phyloP scores from a whole-genome alignment of 257 asterid species.

The Salvia hispanica region DNA sequence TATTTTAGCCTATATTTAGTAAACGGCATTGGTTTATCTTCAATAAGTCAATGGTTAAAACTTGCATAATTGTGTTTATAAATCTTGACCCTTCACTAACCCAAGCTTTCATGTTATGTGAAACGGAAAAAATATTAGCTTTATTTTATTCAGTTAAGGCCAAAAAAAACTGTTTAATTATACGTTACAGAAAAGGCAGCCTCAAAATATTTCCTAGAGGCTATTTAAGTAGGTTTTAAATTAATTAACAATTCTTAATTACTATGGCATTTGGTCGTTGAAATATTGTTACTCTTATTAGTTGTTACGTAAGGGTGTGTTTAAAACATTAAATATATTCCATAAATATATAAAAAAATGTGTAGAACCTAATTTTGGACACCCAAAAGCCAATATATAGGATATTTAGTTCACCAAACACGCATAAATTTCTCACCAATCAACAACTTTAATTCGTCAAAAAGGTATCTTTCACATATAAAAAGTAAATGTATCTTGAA shows the following conservation, averaged over 20 bases:
- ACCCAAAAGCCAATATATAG: neutral
- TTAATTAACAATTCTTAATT: neutral
- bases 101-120: neutral
- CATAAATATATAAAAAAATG: no score
- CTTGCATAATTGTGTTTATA: slow-evolving; percentile 15
- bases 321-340: no score
- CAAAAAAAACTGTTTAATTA: neutral
- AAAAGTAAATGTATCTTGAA: neutral
- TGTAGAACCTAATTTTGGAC: neutral
- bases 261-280: neutral
- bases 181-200: neutral
- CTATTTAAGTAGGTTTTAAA: neutral
- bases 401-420: slow-evolving; percentile 14
- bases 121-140: neutral
- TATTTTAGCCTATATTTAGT: neutral
- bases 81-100: slow-evolving; percentile 19
- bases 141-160: neutral
- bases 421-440: neutral
- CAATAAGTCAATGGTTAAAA: neutral
- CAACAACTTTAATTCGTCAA: slow-evolving; percentile 14
- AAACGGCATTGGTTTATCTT: neutral
- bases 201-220: no score
- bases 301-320: no score
- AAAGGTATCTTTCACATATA: neutral
- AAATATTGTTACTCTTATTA: neutral